phyloP scores from a whole-genome alignment of 805 yeast genomes.

The Brettanomyces naardenensis region DNA sequence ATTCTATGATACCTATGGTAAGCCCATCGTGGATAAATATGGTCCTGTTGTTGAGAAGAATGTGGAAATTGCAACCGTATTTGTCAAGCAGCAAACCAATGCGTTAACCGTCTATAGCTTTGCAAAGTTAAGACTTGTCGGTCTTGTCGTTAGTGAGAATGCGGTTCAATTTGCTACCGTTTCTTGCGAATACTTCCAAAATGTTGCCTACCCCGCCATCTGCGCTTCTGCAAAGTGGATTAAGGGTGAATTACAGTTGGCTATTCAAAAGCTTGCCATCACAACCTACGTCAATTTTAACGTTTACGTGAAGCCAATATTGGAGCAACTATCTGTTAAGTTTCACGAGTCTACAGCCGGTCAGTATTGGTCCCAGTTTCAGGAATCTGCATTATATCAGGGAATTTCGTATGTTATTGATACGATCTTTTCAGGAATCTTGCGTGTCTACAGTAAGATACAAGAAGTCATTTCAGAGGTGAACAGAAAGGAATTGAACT shows the following conservation, averaged over 20 bases:
- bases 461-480: conserved; percentile 6
- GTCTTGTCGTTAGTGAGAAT: conserved; percentile 1
- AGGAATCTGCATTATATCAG: conserved; percentile 8
- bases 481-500: conserved; percentile 12
- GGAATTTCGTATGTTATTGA: conserved; percentile 4
- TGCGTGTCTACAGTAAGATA: conserved; percentile 3
- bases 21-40: conserved; percentile 13
- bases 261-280: conserved; percentile 7
- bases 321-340: conserved; percentile 7
- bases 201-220: conserved; percentile 12
- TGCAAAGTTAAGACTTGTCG: background rate
- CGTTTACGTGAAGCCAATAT: conserved; percentile 16
- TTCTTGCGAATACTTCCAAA: conserved; percentile 4
- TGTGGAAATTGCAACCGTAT: background rate
- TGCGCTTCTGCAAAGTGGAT: background rate
- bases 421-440: background rate
- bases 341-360: conserved; percentile 15
- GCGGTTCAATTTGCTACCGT: conserved; percentile 1
- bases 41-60: conserved; percentile 8
- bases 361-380: conserved; percentile 11
- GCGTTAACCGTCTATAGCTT: background rate
- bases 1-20: conserved; percentile 10
- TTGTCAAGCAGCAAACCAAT: conserved; percentile 1
- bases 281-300: conserved; percentile 14
- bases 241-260: conserved; percentile 5